phyloP scores from a whole-genome alignment of 257 asterid genomes.

The Capsicum chinense region DNA sequence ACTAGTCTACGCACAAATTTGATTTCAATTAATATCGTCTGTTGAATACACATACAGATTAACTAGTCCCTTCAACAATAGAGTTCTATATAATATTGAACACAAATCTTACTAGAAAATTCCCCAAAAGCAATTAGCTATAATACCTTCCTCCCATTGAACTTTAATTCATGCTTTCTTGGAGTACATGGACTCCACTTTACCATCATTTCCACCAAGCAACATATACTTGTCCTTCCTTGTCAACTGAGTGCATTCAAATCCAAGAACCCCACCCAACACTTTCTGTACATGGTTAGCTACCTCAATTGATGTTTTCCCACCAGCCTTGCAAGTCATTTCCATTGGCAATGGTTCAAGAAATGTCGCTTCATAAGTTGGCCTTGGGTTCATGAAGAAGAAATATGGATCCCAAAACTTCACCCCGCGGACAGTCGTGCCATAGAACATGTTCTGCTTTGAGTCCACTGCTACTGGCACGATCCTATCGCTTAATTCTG shows the following conservation, averaged over 20 bases:
- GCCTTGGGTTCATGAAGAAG: constrained; percentile 94
- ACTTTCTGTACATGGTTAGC: constrained; percentile 93
- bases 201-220: constrained; percentile 99
- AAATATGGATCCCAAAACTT: constrained; percentile 90
- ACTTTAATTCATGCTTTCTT: neutral
- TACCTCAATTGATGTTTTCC: constrained; percentile 84
- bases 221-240: constrained; percentile 94
- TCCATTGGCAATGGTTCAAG: constrained; percentile 80
- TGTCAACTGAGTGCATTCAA: constrained; percentile 92
- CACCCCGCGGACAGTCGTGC: constrained; percentile 80
- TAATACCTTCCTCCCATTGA: neutral
- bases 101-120: neutral
- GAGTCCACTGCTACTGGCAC: constrained; percentile 81
- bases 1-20: neutral
- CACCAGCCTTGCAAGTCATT: constrained; percentile 82
- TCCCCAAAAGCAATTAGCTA: neutral
- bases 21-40: constrained; percentile 23
- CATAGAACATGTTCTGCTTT: constrained; percentile 81
- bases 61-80: neutral
- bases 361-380: constrained; percentile 72
- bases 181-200: constrained; percentile 86
- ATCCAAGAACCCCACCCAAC: constrained; percentile 78
- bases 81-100: constrained; percentile 11
- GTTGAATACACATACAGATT: constrained; percentile 23
- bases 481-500: constrained; percentile 81